Conservation (phyloP, 495 filamentous ascomycete genomes). For the Amniculicola lignicola region DNA sequence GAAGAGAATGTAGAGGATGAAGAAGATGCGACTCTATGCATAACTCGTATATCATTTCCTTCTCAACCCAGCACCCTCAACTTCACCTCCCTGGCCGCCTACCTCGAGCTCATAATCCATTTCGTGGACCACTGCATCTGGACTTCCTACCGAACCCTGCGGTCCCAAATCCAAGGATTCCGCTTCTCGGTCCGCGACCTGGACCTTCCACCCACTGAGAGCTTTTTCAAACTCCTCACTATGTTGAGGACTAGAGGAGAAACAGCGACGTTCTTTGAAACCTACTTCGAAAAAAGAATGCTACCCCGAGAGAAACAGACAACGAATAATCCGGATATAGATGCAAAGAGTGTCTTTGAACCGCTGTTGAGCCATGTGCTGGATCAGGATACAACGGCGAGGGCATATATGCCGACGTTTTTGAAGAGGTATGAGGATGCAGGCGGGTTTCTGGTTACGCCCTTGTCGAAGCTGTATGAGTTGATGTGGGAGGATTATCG, state of each 20-base stretch:
- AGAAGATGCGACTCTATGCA: not conserved
- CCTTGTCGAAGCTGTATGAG: not conserved
- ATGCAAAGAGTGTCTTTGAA: not conserved
- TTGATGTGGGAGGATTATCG: conserved; percentile 9
- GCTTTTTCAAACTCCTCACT: not conserved
- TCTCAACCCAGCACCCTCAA: not conserved
- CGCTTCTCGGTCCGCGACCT: not conserved
- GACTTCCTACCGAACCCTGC: not conserved
- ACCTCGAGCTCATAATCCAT: not conserved
- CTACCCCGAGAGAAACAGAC: not conserved
- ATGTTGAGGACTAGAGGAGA: not conserved
- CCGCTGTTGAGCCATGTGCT: not conserved
- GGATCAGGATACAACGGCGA: not conserved
- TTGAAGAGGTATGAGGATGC: conserved; percentile 8
- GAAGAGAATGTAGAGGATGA: not conserved
- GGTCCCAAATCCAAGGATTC: not conserved
- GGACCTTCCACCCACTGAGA: not conserved
- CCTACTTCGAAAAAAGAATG: not conserved
- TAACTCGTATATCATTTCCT: not conserved
- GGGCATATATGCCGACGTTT: not conserved
- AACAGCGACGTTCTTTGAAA: not conserved
- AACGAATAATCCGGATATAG: not conserved
- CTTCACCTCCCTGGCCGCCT: not conserved
- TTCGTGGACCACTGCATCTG: not conserved
- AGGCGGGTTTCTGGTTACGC: not conserved